phyloP scores from a whole-genome alignment of 2,329 filamentous ascomycete species.

The Cordyceps militaris region DNA sequence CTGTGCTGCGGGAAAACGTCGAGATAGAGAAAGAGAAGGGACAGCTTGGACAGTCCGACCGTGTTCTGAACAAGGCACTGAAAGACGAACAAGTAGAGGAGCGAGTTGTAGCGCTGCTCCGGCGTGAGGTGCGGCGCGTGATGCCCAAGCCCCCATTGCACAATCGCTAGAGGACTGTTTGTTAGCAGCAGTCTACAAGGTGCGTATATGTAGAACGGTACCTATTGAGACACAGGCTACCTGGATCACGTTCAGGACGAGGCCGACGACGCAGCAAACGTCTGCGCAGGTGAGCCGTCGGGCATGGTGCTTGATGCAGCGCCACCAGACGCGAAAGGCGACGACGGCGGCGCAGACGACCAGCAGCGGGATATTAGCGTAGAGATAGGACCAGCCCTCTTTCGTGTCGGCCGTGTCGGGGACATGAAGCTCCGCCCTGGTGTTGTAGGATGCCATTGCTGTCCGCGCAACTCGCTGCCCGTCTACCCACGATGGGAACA shows the following conservation, averaged over 20 bases:
- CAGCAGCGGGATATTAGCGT: slow-evolving; percentile 6
- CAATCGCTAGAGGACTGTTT: background rate
- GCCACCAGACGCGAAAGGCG: slow-evolving; percentile 10
- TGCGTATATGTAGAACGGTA: background rate
- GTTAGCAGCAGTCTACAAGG: background rate
- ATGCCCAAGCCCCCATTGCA: slow-evolving; percentile 10
- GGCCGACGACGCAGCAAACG: slow-evolving; percentile 7
- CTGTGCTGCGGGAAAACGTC: slow-evolving; percentile 10
- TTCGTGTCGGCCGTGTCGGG: slow-evolving; percentile 7
- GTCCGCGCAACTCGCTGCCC: too few species aligned
- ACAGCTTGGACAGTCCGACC: slow-evolving; percentile 1
- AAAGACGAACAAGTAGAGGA: slow-evolving; percentile 10
- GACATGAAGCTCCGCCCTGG: background rate
- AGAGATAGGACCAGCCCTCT: slow-evolving; percentile 7
- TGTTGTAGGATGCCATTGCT: background rate
- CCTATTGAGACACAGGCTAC: slow-evolving; percentile 6
- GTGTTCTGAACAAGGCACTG: slow-evolving; percentile 11
- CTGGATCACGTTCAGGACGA: slow-evolving; percentile 8
- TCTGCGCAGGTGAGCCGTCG: slow-evolving; percentile 4
- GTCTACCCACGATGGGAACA: too few species aligned
- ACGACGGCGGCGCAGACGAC: background rate
- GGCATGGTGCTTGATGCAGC: slow-evolving; percentile 10
- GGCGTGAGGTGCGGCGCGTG: slow-evolving; percentile 3
- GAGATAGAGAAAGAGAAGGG: slow-evolving; percentile 9
- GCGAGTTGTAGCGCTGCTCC: slow-evolving; percentile 7